Evolutionary conservation across 2,329 filamentous ascomycete species (phyloP).

Genomic region (Nemania sp.): DNA sequence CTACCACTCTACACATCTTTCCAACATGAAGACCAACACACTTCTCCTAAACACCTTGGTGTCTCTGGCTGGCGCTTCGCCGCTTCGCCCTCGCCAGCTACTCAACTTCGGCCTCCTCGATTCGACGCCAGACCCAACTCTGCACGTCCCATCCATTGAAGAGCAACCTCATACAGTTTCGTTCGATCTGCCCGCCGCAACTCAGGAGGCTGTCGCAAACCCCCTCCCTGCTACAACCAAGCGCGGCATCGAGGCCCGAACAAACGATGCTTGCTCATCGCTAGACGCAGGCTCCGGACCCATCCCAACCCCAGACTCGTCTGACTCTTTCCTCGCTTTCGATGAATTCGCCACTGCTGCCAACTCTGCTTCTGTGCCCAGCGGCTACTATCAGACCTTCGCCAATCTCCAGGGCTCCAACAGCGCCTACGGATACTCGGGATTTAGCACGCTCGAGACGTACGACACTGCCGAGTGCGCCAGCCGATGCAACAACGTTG

Average conservation of each 20-base stretch:
- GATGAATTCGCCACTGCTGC: slow-evolving; percentile 29
- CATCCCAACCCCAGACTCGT: slow-evolving; percentile 39
- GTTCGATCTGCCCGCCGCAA: slow-evolving; percentile 37
- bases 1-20: background rate
- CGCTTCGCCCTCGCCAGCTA: slow-evolving; percentile 36
- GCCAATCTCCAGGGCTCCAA: slow-evolving; percentile 36
- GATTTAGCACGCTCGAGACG: slow-evolving; percentile 29
- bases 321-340: slow-evolving; percentile 35
- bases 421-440: slow-evolving; percentile 39
- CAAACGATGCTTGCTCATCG: slow-evolving; percentile 26
- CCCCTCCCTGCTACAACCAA: slow-evolving; percentile 27
- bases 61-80: slow-evolving; percentile 25
- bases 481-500: slow-evolving; percentile 29
- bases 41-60: slow-evolving; percentile 25
- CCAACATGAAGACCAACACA: slow-evolving; percentile 25
- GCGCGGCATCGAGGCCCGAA: slow-evolving; percentile 19
- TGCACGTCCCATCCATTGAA: slow-evolving; percentile 36
- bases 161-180: slow-evolving; percentile 34
- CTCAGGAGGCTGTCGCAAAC: slow-evolving; percentile 27
- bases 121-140: slow-evolving; percentile 36
- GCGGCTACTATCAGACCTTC: slow-evolving; percentile 41
- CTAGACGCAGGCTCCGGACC: slow-evolving; percentile 38
- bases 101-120: slow-evolving; percentile 43
- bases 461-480: slow-evolving; percentile 35
- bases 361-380: slow-evolving; percentile 33